Evolutionary conservation across 164 flowering plant species (phyloP).

Genomic region (Kalanchoe fedtschenkoi): DNA sequence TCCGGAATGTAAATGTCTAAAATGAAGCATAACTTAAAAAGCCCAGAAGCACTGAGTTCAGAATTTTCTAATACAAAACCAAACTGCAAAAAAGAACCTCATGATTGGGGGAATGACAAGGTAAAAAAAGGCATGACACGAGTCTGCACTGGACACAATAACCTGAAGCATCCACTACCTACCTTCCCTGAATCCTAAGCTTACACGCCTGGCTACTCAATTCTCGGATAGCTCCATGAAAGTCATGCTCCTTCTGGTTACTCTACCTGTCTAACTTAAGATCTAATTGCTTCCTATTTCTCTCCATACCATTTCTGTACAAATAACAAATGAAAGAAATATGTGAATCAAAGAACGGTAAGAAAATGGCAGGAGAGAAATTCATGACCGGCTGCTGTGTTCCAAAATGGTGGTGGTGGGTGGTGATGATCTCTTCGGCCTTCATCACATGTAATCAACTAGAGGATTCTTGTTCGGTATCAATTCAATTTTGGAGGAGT

Average conservation of each 20-base stretch:
- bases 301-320: constrained; percentile 1
- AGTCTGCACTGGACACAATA: constrained; percentile 3
- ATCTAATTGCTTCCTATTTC: neutral
- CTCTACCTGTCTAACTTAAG: neutral
- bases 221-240: too few species aligned
- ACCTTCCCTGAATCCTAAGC: constrained; percentile 13
- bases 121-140: constrained; percentile 11
- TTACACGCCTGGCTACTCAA: neutral
- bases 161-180: constrained; percentile 9
- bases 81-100: constrained; percentile 67
- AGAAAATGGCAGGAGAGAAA: constrained; percentile 3
- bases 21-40: neutral
- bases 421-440: neutral
- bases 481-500: constrained; percentile 14
- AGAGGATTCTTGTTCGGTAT: constrained; percentile 20
- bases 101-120: constrained; percentile 12
- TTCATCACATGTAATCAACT: constrained; percentile 21
- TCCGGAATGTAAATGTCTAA: neutral
- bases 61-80: neutral
- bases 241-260: neutral
- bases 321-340: neutral
- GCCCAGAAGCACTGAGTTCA: neutral
- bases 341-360: constrained; percentile 1
- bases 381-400: neutral
- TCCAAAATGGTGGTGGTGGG: constrained; percentile 8